Conservation (phyloP, 805 yeast genomes). For the Metschnikowia kunwiensis region DNA sequence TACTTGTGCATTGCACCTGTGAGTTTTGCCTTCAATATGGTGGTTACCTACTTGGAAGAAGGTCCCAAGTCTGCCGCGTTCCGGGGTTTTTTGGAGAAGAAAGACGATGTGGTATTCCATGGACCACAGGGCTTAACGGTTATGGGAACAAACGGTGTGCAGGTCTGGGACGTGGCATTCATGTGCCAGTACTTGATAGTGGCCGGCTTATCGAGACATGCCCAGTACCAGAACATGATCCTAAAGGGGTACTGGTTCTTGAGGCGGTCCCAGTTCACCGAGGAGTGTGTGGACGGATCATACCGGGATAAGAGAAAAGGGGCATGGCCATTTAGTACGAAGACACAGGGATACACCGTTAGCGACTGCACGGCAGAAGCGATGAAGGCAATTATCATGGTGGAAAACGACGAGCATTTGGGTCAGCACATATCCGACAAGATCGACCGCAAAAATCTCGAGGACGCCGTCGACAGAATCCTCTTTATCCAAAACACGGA, state of each 20-base stretch:
- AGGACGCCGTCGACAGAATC: constrained; percentile 73
- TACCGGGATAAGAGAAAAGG: constrained; percentile 83
- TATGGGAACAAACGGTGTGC: constrained; percentile 97
- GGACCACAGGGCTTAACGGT: constrained; percentile 90
- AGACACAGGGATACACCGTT: constrained; percentile 93
- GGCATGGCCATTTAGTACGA: constrained; percentile 95
- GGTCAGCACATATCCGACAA: constrained; percentile 31
- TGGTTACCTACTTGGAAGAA: constrained; percentile 67
- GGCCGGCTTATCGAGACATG: constrained; percentile 72
- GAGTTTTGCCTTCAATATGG: constrained; percentile 76
- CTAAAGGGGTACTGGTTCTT: constrained; percentile 68
- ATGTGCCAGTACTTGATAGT: constrained; percentile 76
- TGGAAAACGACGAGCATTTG: constrained; percentile 59
- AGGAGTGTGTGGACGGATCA: constrained; percentile 71
- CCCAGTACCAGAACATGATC: constrained; percentile 63
- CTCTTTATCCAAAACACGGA: constrained; percentile 76
- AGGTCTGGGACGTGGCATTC: constrained; percentile 95
- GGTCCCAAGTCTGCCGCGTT: constrained; percentile 67
- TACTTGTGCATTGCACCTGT: constrained; percentile 91
- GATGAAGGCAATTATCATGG: constrained; percentile 90
- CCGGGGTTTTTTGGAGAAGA: constrained; percentile 50
- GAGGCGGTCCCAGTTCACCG: constrained; percentile 78
- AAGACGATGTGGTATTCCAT: constrained; percentile 75
- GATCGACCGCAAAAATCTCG: constrained; percentile 52
- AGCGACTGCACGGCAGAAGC: constrained; percentile 98